Base-by-base conservation (phyloP, 2,329 filamentous ascomycete genomes). In the Colletotrichum sp. region DNA sequence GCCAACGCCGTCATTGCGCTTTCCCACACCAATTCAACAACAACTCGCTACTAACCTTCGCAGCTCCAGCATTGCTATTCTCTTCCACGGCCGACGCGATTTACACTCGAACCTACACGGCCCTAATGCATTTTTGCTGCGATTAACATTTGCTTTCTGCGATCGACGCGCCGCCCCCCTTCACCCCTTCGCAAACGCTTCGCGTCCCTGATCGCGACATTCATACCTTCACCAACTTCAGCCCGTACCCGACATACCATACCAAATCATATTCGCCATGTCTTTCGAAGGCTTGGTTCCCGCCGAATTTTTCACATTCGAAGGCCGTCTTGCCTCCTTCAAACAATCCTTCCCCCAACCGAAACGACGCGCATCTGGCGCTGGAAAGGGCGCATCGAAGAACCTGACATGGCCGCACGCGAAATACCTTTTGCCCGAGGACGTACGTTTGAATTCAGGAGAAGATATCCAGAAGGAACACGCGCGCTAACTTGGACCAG, bases 241-340 rank as follows among this genome's bases (percentile, higher is more conserved):
- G 8, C 28, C 28, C 3, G 3, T 10, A 4, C 24, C 73, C 8
- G 8, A 26, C 21, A 36, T 2, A 26, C 12, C 12, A 59, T 16
- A 59, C 36, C 28, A 16, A 16, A 18, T 34, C 30, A 24, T 21
- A 66, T 6, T 57, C 44, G 55, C 10, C 9, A 77, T 77, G 69
- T 55, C 76, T 21, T 72, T 77, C 52, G 76, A 78, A 77, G 84
- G 74, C 59, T 16, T 60, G 18, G 74, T 76, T 1, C 71, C 74
- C 6, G 60, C 88, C 49, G 87, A 90, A 72, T 92, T 88, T 82
- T 88, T 90, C 79, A 94, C 94, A 18, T 93, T 93, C 79, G 92
- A 95, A 78, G 93, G 93, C 80, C 95, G 97, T 64, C 86, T 98
- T 44, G 93, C 92, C 36, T 96, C 95, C 13, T 99, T 99, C 84